phyloP scores from a whole-genome alignment of 2,329 filamentous ascomycete species.

The Zymoseptoria tritici region DNA sequence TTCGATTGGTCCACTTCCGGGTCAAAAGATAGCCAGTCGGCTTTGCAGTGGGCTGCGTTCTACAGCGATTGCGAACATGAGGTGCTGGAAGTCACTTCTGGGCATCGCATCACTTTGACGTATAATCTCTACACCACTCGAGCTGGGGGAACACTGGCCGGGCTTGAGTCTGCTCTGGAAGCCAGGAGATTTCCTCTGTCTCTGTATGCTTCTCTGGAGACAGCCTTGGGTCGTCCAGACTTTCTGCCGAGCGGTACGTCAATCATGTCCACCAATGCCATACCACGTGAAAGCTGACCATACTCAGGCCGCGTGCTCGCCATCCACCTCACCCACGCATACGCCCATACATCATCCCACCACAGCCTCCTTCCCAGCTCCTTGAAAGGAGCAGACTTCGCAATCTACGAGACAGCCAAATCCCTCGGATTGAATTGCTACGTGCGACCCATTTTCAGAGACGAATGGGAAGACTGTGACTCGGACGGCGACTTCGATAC shows the following conservation, averaged over 20 bases:
- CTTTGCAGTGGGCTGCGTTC: constrained; percentile 44
- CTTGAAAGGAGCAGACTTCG: constrained; percentile 24
- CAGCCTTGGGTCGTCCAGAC: constrained; percentile 7
- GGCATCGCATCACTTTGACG: constrained; percentile 51
- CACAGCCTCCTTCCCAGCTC: constrained; percentile 14
- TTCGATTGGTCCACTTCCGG: constrained; percentile 37
- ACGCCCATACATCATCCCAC: constrained; percentile 17
- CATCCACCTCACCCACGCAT: constrained; percentile 18
- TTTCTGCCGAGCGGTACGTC: not conserved
- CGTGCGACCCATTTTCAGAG: not conserved
- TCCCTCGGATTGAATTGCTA: constrained; percentile 6
- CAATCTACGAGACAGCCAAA: constrained; percentile 14
- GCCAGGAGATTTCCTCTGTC: constrained; percentile 33
- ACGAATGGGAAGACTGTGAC: not conserved
- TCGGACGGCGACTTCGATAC: too few species aligned
- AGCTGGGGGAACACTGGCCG: constrained; percentile 28
- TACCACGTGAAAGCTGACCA: not conserved
- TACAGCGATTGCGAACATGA: constrained; percentile 49
- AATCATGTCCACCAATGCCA: not conserved
- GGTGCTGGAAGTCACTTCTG: constrained; percentile 42
- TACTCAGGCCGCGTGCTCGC: constrained; percentile 12
- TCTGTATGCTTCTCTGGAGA: constrained; percentile 30
- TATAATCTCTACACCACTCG: constrained; percentile 49
- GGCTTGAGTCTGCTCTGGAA: constrained; percentile 22
- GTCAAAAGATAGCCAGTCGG: not conserved